Evolutionary conservation across 148 eudicot genomes (phyloP).

Genomic region (Rheum nobile): DNA sequence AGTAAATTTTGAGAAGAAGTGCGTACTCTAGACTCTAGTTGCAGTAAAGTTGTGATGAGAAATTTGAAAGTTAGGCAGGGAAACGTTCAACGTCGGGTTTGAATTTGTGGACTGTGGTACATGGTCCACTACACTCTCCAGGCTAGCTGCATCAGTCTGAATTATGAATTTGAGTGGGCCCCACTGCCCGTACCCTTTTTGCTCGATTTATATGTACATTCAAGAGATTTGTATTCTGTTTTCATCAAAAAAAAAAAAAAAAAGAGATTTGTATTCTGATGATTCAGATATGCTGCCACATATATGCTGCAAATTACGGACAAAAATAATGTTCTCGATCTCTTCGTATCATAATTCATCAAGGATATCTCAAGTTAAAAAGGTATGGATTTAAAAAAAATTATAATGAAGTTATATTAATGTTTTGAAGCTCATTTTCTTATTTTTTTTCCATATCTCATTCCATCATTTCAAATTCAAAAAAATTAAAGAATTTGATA

Average conservation of each 20-base stretch:
- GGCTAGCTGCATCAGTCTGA: neutral
- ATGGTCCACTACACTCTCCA: too few relatives aligned
- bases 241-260: too few relatives aligned
- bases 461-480: too few relatives aligned
- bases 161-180: neutral
- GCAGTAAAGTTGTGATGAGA: neutral
- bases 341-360: neutral
- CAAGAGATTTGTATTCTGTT: too few relatives aligned
- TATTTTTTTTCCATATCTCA: too few relatives aligned
- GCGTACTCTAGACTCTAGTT: too few relatives aligned
- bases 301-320: neutral
- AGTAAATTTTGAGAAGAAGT: too few relatives aligned
- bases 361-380: too few relatives aligned
- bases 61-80: neutral
- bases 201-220: neutral
- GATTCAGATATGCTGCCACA: neutral
- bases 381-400: too few relatives aligned
- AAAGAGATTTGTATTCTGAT: neutral
- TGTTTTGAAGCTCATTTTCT: too few relatives aligned
- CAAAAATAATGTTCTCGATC: neutral
- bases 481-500: too few relatives aligned
- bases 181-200: neutral
- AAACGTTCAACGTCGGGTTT: neutral
- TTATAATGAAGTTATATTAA: too few relatives aligned
- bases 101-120: neutral